Evolutionary conservation across 1,284 basidiomycete species (phyloP).

Genomic region (Boletus mariae): DNA sequence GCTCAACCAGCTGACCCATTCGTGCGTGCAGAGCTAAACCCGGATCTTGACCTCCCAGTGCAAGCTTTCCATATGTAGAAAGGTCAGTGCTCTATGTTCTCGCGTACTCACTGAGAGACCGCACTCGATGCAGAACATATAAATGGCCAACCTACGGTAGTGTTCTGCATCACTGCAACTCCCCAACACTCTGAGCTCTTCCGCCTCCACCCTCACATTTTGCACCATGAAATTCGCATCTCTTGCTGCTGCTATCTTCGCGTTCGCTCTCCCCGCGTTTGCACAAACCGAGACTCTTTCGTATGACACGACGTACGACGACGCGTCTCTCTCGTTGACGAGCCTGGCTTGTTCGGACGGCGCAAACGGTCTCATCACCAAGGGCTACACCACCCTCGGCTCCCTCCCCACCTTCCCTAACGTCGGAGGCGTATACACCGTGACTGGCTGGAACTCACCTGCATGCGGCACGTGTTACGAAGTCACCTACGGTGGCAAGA

Average conservation of each 20-base stretch:
- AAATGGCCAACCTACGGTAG: slow-evolving; percentile 6
- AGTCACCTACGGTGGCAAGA: slow-evolving; percentile 24
- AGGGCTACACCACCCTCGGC: slow-evolving; percentile 44
- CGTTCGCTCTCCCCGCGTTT: slow-evolving; percentile 15
- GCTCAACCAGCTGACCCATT: slow-evolving; percentile 8
- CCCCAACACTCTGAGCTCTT: neutral
- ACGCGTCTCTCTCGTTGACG: slow-evolving; percentile 29
- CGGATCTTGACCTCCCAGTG: neutral
- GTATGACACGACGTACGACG: slow-evolving; percentile 41
- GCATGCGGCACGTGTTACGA: slow-evolving; percentile 36
- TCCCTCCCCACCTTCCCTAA: slow-evolving; percentile 49
- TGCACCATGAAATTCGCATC: slow-evolving; percentile 24
- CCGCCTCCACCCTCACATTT: neutral
- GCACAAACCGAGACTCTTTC: slow-evolving; percentile 17
- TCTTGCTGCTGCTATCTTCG: slow-evolving; percentile 11
- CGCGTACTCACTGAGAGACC: neutral
- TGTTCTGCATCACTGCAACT: neutral
- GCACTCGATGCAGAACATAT: slow-evolving; percentile 6
- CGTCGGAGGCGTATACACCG: slow-evolving; percentile 44
- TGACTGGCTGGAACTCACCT: slow-evolving; percentile 33
- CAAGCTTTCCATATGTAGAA: neutral
- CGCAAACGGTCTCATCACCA: slow-evolving; percentile 37
- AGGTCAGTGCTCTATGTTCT: neutral
- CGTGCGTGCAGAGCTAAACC: neutral
- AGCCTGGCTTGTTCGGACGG: slow-evolving; percentile 51